A percentile compares a stretch with the other conserved stretches of the same genome.
Evolutionary conservation across 2,329 filamentous ascomycete genomes (phyloP).

Genomic region (Beauveria sp.): DNA sequence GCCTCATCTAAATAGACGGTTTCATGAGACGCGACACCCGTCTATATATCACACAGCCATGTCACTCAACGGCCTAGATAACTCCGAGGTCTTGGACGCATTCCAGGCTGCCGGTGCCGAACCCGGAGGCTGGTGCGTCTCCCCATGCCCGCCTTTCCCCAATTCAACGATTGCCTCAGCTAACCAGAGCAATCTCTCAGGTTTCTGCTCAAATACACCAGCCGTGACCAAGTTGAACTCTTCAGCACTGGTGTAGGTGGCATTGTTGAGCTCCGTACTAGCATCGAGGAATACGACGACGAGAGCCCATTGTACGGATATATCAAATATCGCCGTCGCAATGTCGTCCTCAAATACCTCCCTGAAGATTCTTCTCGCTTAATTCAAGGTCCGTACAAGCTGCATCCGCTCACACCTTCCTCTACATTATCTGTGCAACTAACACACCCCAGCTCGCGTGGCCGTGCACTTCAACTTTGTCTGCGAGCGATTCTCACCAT

Average conservation of each 20-base stretch:
- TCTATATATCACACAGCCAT: conserved; percentile 37
- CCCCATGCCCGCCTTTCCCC: not conserved
- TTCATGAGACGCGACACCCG: not conserved
- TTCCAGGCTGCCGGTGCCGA: conserved; percentile 73
- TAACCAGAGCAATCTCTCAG: conserved; percentile 38
- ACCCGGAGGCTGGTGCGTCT: conserved; percentile 82
- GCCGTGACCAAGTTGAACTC: conserved; percentile 80
- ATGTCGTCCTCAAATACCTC: conserved; percentile 86
- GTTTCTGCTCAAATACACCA: conserved; percentile 89
- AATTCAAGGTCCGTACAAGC: conserved; percentile 65
- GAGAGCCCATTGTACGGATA: conserved; percentile 87
- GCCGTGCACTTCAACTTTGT: conserved; percentile 63
- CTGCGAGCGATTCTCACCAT: conserved; percentile 69
- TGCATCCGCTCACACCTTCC: not conserved
- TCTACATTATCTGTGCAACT: not conserved
- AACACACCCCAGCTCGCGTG: conserved; percentile 59
- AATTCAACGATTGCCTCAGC: not conserved
- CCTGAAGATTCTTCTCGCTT: conserved; percentile 86
- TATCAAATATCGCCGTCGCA: conserved; percentile 79
- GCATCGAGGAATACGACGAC: conserved; percentile 72
- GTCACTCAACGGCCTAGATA: conserved; percentile 95
- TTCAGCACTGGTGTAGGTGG: conserved; percentile 71
- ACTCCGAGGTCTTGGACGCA: conserved; percentile 71
- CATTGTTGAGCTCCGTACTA: conserved; percentile 72
- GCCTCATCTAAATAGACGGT: not conserved